Evolutionary conservation across 352 stramenopile species (phyloP).

Genomic region (Pythium diclinum): DNA sequence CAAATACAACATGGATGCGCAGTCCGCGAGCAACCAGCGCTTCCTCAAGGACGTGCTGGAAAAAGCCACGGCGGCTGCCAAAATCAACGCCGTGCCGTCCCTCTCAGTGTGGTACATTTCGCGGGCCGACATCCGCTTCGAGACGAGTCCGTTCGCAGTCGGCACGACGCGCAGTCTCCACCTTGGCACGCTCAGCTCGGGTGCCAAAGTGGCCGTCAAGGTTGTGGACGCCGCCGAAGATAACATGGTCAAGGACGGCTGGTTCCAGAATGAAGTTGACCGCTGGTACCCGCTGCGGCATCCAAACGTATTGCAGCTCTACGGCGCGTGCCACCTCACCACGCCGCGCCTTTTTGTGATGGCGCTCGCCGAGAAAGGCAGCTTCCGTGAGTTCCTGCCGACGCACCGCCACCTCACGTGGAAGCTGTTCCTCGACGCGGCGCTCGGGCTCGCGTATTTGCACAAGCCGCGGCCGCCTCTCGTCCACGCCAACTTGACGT

Average conservation of each 20-base stretch:
- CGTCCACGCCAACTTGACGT: constrained; percentile 39
- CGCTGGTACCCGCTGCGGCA: constrained; percentile 6
- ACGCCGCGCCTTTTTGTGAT: constrained; percentile 13
- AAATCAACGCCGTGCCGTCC: neutral
- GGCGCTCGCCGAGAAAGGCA: constrained; percentile 4
- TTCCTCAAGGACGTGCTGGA: constrained; percentile 7
- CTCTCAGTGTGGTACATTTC: constrained; percentile 27
- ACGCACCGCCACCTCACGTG: constrained; percentile 12
- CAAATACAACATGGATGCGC: constrained; percentile 5
- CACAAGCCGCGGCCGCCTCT: constrained; percentile 26
- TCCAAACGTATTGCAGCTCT: constrained; percentile 24
- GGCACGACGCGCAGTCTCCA: constrained; percentile 20
- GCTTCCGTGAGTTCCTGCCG: constrained; percentile 9
- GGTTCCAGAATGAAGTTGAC: constrained; percentile 11
- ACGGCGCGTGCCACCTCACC: constrained; percentile 13
- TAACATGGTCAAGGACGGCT: neutral
- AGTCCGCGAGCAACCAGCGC: constrained; percentile 11
- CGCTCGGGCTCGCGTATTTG: constrained; percentile 25
- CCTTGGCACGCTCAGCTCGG: constrained; percentile 18
- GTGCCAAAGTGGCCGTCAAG: constrained; percentile 23
- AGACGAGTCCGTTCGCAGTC: constrained; percentile 22
- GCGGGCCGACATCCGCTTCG: constrained; percentile 19
- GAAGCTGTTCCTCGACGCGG: constrained; percentile 24
- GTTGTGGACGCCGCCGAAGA: constrained; percentile 15
- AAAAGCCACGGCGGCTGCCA: neutral